Evolutionary conservation across 345 rosid genomes (phyloP), one percentile per base, ranked within the genome.

Genomic region (Clarkia xantiana): DNA sequence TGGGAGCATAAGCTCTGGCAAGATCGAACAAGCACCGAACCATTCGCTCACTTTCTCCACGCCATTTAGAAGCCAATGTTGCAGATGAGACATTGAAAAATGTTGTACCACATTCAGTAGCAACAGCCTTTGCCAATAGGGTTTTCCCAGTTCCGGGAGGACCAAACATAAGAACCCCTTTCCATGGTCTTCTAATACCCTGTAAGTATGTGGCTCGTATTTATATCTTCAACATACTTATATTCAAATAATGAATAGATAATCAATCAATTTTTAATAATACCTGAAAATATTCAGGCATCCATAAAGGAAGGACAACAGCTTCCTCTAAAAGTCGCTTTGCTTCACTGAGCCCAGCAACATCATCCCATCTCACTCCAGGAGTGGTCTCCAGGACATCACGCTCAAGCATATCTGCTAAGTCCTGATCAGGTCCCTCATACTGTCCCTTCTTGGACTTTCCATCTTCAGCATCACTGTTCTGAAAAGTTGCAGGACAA

Each of bases 111-210:
- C 95, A 89, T 64, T 89, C 97, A 1, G 97, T 89, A 56, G 97
- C 97, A 64, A 89, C 97, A 48, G 97, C 97, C 71, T 89, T 89
- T 16, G 97, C 97, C 54, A 89, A 73, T 56, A 89, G 70, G 2
- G 97, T 89, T 77, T 89, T 89, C 51, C 97, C 95, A 43, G 97
- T 89, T 64, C 97, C 97, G 11, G 97, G 97, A 49, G 97, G 97
- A 48, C 97, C 97, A 82, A 89, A 89, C 97, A 89, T 89, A 55
- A 89, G 95, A 40, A 89, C 97, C 51, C 99, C 99, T 73, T 93
- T 93, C 99, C 99, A 87, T 0, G 99, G 99, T 72, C 99, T 84
- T 74, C 99, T 71, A 44, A 93, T 93, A 59, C 99, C 99, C 99
- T 93, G 72, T 57, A 40, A 45, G 11, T 7, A 49, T 1, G 36